Conservation (phyloP, 495 filamentous ascomycete species). For the Staphylotrichum tortipilum region DNA sequence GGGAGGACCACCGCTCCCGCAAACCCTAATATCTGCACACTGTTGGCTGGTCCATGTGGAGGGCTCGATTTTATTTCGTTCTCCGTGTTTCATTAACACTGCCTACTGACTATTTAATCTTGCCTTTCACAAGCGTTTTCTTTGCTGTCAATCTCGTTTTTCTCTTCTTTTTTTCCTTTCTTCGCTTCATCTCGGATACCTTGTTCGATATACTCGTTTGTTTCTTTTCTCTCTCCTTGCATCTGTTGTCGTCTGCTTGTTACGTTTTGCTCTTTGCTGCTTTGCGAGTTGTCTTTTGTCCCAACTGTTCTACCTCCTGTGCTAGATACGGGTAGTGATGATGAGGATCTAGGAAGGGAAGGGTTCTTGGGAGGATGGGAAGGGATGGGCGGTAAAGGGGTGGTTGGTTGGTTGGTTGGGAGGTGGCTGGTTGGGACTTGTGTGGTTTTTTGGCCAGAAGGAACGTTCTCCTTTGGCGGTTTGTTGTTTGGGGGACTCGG, state of each 20-base stretch:
- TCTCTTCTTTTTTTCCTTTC: constrained; percentile 3
- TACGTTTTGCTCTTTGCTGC: constrained; percentile 12
- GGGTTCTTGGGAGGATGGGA: constrained; percentile 1
- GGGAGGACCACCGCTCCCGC: constrained; percentile 35
- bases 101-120: constrained; percentile 17
- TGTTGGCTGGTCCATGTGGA: constrained; percentile 46
- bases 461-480: not conserved
- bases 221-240: constrained; percentile 8
- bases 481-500: too few species aligned
- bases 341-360: constrained; percentile 14
- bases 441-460: not conserved
- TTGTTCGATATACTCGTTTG: constrained; percentile 14
- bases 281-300: constrained; percentile 12
- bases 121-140: constrained; percentile 3
- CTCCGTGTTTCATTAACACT: constrained; percentile 44
- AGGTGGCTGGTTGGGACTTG: not conserved
- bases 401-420: constrained; percentile 7
- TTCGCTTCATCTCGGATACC: constrained; percentile 17
- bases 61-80: constrained; percentile 30
- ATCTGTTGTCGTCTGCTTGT: not conserved
- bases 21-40: constrained; percentile 45
- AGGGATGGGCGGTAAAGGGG: too few species aligned
- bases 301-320: constrained; percentile 24
- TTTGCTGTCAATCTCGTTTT: constrained; percentile 7
- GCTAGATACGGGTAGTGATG: constrained; percentile 18